phyloP scores from a whole-genome alignment of 345 rosid genomes.

The Dovyalis caffra region DNA sequence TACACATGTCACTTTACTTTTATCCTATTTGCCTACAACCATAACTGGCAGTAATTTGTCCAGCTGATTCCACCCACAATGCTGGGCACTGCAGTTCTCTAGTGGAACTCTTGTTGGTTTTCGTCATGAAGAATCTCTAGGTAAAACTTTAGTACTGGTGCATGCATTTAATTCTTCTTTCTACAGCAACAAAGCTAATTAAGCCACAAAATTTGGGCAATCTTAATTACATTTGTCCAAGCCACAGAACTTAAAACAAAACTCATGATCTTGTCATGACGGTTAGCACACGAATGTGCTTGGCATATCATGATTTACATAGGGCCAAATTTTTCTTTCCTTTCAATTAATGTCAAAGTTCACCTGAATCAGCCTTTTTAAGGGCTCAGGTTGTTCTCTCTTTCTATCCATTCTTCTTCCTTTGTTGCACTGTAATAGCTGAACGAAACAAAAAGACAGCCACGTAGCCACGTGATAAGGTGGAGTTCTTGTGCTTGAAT shows the following conservation, averaged over 20 bases:
- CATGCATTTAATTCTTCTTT: no score
- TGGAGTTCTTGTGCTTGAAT: not conserved
- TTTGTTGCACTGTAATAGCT: not conserved
- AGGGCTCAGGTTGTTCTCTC: not conserved
- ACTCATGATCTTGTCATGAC: not conserved
- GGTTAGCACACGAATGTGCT: not conserved
- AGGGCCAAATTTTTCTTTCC: no score
- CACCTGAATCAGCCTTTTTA: not conserved
- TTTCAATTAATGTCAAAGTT: no score
- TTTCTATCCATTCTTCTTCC: not conserved
- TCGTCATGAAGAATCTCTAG: not conserved
- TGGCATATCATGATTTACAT: not conserved
- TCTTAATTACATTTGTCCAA: no score
- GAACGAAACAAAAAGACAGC: constrained; percentile 17
- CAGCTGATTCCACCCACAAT: not conserved
- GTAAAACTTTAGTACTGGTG: not conserved
- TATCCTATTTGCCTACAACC: not conserved
- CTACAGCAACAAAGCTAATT: no score
- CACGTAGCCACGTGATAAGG: constrained; percentile 15
- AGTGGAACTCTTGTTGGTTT: not conserved
- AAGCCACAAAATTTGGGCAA: no score
- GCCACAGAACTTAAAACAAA: not conserved
- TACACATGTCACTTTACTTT: not conserved
- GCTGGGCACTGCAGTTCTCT: not conserved
- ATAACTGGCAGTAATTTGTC: not conserved